A percentile compares a stretch with the other conserved stretches of the same genome.
Conservation (phyloP, 768 basidiomycete genomes). For the Hemileccinum impolitum region DNA sequence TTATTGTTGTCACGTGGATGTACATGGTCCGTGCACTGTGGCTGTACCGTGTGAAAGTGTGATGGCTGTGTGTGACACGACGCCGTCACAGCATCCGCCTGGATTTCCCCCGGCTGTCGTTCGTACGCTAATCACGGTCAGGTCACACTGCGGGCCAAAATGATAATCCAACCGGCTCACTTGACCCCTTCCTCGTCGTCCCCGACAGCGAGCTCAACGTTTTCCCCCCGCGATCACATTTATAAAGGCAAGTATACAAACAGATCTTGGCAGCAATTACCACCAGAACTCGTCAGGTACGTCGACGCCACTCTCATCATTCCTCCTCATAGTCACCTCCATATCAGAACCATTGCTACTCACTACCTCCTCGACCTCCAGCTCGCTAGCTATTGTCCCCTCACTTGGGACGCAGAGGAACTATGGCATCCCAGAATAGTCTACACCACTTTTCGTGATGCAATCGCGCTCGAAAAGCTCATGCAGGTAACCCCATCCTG, state of each 20-base stretch:
- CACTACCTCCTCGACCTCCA: slow-evolving; percentile 52
- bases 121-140: slow-evolving; percentile 36
- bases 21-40: slow-evolving; percentile 27
- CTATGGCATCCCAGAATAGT: slow-evolving; percentile 62
- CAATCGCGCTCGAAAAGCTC: slow-evolving; percentile 53
- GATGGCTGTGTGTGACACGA: slow-evolving; percentile 28
- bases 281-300: slow-evolving; percentile 59
- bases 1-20: slow-evolving; percentile 1
- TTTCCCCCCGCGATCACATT: slow-evolving; percentile 24
- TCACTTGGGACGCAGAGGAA: slow-evolving; percentile 45
- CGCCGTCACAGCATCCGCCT: slow-evolving; percentile 29
- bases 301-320: slow-evolving; percentile 33
- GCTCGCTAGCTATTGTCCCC: slow-evolving; percentile 44
- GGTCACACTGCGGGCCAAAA: slow-evolving; percentile 35
- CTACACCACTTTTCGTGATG: slow-evolving; percentile 61
- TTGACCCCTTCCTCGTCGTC: slow-evolving; percentile 15
- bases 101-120: slow-evolving; percentile 36
- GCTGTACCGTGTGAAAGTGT: slow-evolving; percentile 24
- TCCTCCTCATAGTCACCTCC: slow-evolving; percentile 1
- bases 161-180: slow-evolving; percentile 27
- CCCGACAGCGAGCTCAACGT: slow-evolving; percentile 7
- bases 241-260: slow-evolving; percentile 58
- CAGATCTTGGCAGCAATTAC: slow-evolving; percentile 61
- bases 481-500: slow-evolving; percentile 64
- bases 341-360: slow-evolving; percentile 35